Evolutionary conservation across 208 protist genomes (phyloP), one percentile per base, ranked within the genome.

Genomic region (Leishmania braziliensis): DNA sequence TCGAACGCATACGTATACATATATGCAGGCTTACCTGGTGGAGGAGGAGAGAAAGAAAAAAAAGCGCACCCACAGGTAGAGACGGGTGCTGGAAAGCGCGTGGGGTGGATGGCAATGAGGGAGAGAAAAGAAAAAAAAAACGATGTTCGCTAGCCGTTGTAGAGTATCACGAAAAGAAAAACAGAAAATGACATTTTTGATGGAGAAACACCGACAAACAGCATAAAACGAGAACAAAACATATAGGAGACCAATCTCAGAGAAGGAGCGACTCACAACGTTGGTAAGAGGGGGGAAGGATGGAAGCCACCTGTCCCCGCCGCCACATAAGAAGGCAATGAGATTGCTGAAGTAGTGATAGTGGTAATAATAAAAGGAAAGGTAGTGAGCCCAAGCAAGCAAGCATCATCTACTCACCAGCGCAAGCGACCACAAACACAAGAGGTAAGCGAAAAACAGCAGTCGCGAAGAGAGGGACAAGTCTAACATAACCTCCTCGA

Each of bases 71-170:
- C 5, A n/a, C n/a, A n/a, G 5, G 53, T 26, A 53, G 48, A 26
- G 26, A 65, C 23, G 16, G 39, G 63, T 48, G 62, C 23, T 26
- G 43, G 26, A 79, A 18, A 50, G 66, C 39, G 5, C n/a, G 36
- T 50, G 18, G 43, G 4, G 43, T 46, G 43, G 43, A 46, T 63
- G 58, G 26, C 9, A 14, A 8, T 63, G 39, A 29, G 65, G 6
- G 51, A 80, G 20, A 80, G 43, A 63, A 26, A 51, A 43, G 18
- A 80, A 77, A 43, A 26, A 36, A 73, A 39, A 58, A 51, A 9
- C 10, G 43, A 78, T 58, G 62, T 8, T 68, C 12, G 62, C 62
- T 68, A 39, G 29, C 29, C 43, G 1, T 50, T 54, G 39, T 20
- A 58, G 36, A 79, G 51, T 26, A 50, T 29, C 18, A 23, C 29